Evolutionary conservation across 805 yeast species (phyloP).

Genomic region (Teunomyces cretensis): DNA sequence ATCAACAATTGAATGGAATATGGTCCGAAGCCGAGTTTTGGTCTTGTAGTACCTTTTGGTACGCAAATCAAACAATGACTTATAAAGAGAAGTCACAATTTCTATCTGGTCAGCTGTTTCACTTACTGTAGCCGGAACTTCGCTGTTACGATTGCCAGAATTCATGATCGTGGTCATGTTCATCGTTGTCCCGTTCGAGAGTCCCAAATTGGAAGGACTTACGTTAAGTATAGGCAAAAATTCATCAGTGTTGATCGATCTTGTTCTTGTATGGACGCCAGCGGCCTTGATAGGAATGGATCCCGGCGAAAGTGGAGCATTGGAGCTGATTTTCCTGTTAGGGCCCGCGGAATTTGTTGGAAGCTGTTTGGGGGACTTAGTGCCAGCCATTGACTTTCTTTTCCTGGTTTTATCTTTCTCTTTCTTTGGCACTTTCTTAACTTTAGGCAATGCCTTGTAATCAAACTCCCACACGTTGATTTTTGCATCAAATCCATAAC

Average conservation of each 20-base stretch:
- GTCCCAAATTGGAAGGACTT: neutral
- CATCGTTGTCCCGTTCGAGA: slow-evolving; percentile 12
- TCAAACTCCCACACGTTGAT: slow-evolving; percentile 46
- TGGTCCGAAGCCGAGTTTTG: slow-evolving; percentile 13
- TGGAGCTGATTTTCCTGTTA: neutral
- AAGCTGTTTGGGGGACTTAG: neutral
- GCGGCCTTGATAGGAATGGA: neutral
- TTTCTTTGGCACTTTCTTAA: slow-evolving; percentile 1
- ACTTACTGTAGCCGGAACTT: neutral
- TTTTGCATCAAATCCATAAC: slow-evolving; percentile 42
- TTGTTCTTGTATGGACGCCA: slow-evolving; percentile 9
- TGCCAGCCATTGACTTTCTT: neutral
- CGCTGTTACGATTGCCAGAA: slow-evolving; percentile 1
- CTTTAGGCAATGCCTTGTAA: slow-evolving; percentile 30
- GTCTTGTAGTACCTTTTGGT: slow-evolving; percentile 30
- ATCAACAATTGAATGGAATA: slow-evolving; percentile 37
- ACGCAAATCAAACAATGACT: slow-evolving; percentile 34
- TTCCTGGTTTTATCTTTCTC: neutral
- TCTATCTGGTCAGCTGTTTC: slow-evolving; percentile 17
- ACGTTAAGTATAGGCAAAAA: slow-evolving; percentile 5
- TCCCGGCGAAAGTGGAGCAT: neutral
- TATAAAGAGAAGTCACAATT: slow-evolving; percentile 31
- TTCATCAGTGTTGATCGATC: slow-evolving; percentile 12
- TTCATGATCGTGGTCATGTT: slow-evolving; percentile 25
- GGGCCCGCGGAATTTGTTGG: neutral